A percentile compares a stretch with the other conserved stretches of the same genome.
Evolutionary conservation across 2,329 filamentous ascomycete genomes (phyloP).

Genomic region (Penicillium sp.): DNA sequence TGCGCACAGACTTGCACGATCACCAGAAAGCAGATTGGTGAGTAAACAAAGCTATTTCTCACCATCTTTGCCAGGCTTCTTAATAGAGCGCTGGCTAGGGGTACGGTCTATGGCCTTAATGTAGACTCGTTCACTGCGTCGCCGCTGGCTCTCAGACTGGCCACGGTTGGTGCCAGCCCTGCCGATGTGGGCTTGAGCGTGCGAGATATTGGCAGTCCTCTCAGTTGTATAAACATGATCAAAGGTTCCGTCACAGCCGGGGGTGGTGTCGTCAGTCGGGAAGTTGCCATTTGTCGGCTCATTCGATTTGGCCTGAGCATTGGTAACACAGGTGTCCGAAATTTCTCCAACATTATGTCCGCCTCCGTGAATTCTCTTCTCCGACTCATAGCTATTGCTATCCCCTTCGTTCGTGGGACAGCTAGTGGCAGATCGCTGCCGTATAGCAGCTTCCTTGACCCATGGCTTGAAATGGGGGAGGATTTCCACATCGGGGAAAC

Average conservation of each 20-base stretch:
- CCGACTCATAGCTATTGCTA: not conserved
- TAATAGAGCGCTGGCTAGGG: not conserved
- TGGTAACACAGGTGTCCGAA: not conserved
- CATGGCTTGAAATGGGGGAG: slow-evolving; percentile 32
- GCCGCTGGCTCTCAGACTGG: slow-evolving; percentile 8
- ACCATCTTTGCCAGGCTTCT: slow-evolving; percentile 2
- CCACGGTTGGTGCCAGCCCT: slow-evolving; percentile 10
- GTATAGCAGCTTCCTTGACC: slow-evolving; percentile 10
- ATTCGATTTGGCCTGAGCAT: not conserved
- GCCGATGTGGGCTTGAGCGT: not conserved
- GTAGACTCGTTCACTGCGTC: slow-evolving; percentile 6
- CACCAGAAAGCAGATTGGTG: not conserved
- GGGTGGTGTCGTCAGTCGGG: too few relatives aligned
- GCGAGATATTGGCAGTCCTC: not conserved
- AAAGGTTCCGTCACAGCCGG: not conserved
- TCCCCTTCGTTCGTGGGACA: not conserved
- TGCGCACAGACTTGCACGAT: not conserved
- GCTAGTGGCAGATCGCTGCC: not conserved
- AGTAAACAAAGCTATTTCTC: not conserved
- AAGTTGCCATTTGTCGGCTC: not conserved
- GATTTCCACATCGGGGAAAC: slow-evolving; percentile 44
- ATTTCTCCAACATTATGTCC: not conserved
- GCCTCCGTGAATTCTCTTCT: not conserved
- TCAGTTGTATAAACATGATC: not conserved
- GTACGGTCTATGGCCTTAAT: slow-evolving; percentile 1